Evolutionary conservation across 441 rosid species (phyloP), one percentile per base, ranked within the genome.

Genomic region (Pelargonium cotyledonis): DNA sequence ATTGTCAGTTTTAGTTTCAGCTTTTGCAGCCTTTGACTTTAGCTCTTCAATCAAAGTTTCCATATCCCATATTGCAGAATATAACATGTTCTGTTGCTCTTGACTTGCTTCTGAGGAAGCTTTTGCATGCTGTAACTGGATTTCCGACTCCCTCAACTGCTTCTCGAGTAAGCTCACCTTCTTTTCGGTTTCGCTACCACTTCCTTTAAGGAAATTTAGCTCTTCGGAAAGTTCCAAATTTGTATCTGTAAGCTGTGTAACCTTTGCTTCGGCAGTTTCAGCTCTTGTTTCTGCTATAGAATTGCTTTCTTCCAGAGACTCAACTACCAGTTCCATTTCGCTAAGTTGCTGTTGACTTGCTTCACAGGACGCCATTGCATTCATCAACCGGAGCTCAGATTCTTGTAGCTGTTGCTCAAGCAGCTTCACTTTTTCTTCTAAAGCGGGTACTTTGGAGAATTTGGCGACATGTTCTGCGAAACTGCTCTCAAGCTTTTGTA

Each of bases 1-100:
- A 46, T 67, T 75, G 71, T 87, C 95, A 0, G 77, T 83, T 78
- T 79, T 87, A 76, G 79, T 84, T 78, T 94, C 99, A 31, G 96
- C 95, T 83, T 80, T 91, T 12, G 93, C 81, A 61, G 86, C 96
- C 80, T 91, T 94, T 5, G 95, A 91, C 58, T 89, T 94, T 53
- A 91, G 80, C 78, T 95, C 99, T 73, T 91, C 96, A 46, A 95
- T 91, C 69, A 95, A 78, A 0, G 89, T 91, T 78, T 95, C 99
- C 99, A 95, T 95, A 71, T 95, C 99, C 96, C 94, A 91, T 74
- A 95, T 95, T 57, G 97, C 99, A 68, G 92, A 77, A 71, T 91
- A 95, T 74, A 95, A 69, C 97, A 87, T 86, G 72, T 88, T 90
- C 70, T 88, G 96, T 75, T 95, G 96, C 77, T 95, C 97, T 78